Conservation (phyloP, 345 rosid genomes). For the Brassica nigra region DNA sequence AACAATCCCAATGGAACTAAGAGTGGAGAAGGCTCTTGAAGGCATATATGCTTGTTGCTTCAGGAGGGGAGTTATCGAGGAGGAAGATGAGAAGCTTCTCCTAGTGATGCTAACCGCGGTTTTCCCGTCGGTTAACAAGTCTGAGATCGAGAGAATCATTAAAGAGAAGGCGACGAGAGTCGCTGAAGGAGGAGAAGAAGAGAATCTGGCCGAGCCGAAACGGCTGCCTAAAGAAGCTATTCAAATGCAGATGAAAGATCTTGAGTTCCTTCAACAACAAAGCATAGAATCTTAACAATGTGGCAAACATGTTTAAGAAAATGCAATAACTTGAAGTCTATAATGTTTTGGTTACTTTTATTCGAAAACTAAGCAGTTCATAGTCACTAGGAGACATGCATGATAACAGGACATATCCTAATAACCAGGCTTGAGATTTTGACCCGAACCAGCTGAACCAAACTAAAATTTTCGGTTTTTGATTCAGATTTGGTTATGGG, state of each 20-base stretch:
- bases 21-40: constrained; percentile 88
- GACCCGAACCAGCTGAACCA: not conserved
- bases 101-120: constrained; percentile 64
- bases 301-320: constrained; percentile 6
- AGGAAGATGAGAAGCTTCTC: constrained; percentile 72
- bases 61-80: constrained; percentile 66
- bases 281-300: constrained; percentile 52
- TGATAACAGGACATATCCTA: not conserved
- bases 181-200: constrained; percentile 56
- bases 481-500: not conserved
- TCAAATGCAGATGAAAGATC: constrained; percentile 92
- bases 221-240: constrained; percentile 75
- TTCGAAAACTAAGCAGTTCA: not conserved
- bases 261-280: constrained; percentile 78
- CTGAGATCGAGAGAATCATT: constrained; percentile 61
- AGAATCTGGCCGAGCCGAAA: constrained; percentile 46
- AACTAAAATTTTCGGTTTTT: not conserved
- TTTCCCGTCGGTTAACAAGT: constrained; percentile 60
- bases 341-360: not conserved
- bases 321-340: not conserved
- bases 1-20: constrained; percentile 66
- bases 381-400: not conserved
- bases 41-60: constrained; percentile 84
- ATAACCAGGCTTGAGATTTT: not conserved
- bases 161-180: constrained; percentile 65